A percentile compares a stretch with the other conserved stretches of the same genome.
Conservation (phyloP, 1,284 basidiomycete genomes). For the Pseudozyma thailandica region DNA sequence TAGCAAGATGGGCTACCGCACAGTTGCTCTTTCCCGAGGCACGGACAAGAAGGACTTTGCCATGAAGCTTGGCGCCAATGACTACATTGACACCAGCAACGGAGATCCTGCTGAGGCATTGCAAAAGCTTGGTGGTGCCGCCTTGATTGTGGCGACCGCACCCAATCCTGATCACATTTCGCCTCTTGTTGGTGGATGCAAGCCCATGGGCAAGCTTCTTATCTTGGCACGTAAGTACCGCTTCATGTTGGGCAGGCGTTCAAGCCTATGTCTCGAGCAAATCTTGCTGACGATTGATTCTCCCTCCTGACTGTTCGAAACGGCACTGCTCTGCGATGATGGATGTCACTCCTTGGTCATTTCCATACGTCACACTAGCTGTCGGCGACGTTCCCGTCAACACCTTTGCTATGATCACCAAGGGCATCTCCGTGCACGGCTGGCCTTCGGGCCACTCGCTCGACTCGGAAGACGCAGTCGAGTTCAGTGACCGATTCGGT, state of each 20-base stretch:
- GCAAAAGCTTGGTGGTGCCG: constrained; percentile 69
- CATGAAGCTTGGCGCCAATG: constrained; percentile 68
- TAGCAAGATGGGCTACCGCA: constrained; percentile 67
- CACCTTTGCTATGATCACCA: constrained; percentile 64
- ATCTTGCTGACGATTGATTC: neutral
- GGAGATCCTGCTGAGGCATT: constrained; percentile 65
- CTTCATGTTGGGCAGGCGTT: neutral
- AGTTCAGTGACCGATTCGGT: constrained; percentile 61
- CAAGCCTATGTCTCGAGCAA: no score
- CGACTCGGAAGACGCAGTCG: constrained; percentile 67
- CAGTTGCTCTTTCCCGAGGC: constrained; percentile 67
- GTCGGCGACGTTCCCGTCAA: constrained; percentile 50
- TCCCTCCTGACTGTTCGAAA: neutral
- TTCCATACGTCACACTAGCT: constrained; percentile 12
- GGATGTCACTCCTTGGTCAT: constrained; percentile 9
- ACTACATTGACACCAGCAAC: constrained; percentile 65
- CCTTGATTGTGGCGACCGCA: constrained; percentile 68
- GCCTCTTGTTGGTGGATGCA: constrained; percentile 66
- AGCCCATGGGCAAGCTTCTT: constrained; percentile 67
- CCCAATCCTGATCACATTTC: constrained; percentile 65
- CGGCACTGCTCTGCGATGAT: no score
- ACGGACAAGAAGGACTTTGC: constrained; percentile 53
- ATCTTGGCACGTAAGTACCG: constrained; percentile 48
- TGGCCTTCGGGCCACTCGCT: constrained; percentile 66
- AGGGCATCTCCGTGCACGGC: constrained; percentile 67